Evolutionary conservation across 108 stramenopile genomes (phyloP).

Genomic region (Fragilariopsis cylindrus): DNA sequence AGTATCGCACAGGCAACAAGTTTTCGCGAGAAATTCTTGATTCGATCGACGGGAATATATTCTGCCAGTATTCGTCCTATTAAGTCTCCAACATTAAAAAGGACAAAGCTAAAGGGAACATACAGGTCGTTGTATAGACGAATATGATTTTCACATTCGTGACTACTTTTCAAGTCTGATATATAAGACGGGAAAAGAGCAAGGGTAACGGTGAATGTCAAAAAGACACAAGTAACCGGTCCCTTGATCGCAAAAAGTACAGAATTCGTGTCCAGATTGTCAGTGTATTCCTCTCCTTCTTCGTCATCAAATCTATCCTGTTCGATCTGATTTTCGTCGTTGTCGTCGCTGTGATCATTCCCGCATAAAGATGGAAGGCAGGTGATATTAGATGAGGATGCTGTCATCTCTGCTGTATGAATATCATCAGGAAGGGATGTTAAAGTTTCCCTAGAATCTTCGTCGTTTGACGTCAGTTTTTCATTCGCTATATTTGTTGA

Average conservation of each 20-base stretch:
- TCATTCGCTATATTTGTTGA: neutral
- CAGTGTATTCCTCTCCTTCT: constrained; percentile 8
- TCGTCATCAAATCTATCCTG: constrained; percentile 1
- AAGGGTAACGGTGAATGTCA: constrained; percentile 54
- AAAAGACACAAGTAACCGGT: constrained; percentile 40
- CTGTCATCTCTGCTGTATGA: too few relatives aligned
- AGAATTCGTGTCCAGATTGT: constrained; percentile 8
- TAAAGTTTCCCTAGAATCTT: too few relatives aligned
- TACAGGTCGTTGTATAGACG: constrained; percentile 59
- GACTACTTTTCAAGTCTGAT: constrained; percentile 37
- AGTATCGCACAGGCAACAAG: constrained; percentile 30
- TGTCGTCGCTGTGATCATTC: neutral
- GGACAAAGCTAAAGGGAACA: constrained; percentile 47
- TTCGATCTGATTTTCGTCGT: neutral
- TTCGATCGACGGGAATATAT: constrained; percentile 20
- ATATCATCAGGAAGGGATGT: too few relatives aligned
- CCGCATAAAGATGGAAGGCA: neutral
- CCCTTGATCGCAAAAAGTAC: constrained; percentile 32
- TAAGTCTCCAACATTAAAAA: constrained; percentile 59
- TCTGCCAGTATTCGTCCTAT: constrained; percentile 38
- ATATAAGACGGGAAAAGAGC: constrained; percentile 56
- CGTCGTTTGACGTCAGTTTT: neutral
- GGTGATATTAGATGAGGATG: too few relatives aligned
- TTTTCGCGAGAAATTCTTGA: constrained; percentile 18
- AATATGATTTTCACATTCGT: constrained; percentile 35